These are phyloP conservation scores for Malus hybrid DNA, from an alignment of 331 rosid species.

Conservation along the genomic window DNA sequence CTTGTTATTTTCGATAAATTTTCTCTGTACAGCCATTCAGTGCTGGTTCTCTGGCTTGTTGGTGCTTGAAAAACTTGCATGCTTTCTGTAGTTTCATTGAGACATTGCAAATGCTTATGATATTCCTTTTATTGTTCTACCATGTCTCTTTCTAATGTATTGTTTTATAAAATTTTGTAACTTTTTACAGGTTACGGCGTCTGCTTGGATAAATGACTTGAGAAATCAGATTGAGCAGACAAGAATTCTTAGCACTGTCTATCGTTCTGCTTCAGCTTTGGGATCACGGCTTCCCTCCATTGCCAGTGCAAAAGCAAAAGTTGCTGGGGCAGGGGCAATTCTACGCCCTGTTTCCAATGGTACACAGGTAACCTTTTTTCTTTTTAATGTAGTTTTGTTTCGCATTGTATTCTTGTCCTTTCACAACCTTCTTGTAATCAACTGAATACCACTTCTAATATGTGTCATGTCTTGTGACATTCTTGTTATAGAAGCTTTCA, in stretches of 20 bases:
- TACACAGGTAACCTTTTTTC: conserved; percentile 58
- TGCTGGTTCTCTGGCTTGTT: neutral
- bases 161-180: neutral
- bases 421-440: neutral
- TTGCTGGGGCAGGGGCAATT: conserved; percentile 91
- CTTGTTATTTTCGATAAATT: neutral
- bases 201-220: conserved; percentile 95
- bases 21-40: neutral
- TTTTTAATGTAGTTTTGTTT: neutral
- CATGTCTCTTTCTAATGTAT: neutral
- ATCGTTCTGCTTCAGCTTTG: conserved; percentile 94
- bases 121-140: neutral
- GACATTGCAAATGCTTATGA: neutral
- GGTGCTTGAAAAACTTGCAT: neutral
- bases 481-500: neutral
- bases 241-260: conserved; percentile 83
- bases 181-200: conserved; percentile 76
- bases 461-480: neutral
- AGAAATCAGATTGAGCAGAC: conserved; percentile 92
- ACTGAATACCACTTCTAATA: neutral
- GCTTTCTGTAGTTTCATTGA: neutral
- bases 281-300: conserved; percentile 96
- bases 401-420: neutral
- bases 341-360: conserved; percentile 90
- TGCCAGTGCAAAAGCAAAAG: conserved; percentile 83